phyloP scores from a whole-genome alignment of 129 eudicot species.

The Saussurea involucrata region DNA sequence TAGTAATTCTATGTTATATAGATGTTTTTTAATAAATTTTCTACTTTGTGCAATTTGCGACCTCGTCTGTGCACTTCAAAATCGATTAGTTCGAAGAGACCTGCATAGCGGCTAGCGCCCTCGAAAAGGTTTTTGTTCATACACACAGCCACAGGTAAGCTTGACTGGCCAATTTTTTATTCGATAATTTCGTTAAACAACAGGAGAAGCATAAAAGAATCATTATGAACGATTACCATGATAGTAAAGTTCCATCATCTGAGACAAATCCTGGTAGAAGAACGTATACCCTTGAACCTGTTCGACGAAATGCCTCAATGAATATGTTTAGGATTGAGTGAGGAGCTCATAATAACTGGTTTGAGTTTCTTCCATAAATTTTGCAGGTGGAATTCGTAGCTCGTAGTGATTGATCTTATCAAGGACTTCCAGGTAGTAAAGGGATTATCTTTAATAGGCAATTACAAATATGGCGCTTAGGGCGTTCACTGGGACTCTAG shows the following conservation, averaged over 20 bases:
- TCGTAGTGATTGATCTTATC: constrained; percentile 4
- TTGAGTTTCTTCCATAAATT: neutral
- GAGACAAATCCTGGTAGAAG: neutral
- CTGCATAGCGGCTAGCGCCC: no score
- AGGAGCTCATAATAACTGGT: neutral
- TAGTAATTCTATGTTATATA: no score
- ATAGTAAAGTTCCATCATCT: neutral
- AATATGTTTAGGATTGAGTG: neutral
- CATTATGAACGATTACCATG: neutral
- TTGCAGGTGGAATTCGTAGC: constrained; percentile 1
- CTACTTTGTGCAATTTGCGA: neutral
- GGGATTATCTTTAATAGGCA: neutral
- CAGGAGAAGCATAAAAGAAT: neutral
- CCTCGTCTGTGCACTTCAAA: neutral
- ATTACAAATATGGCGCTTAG: constrained; percentile 38
- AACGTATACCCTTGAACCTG: constrained; percentile 5
- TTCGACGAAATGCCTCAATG: constrained; percentile 29
- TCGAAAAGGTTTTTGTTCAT: neutral
- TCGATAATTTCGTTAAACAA: neutral
- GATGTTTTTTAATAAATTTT: no score
- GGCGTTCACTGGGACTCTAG: constrained; percentile 23
- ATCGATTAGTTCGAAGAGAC: no score
- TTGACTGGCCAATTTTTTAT: neutral
- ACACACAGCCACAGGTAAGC: neutral
- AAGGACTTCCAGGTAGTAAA: neutral